Conservation (phyloP, 192 early-diverging fungal genomes). For the Borealophlyctis nickersoniae region DNA sequence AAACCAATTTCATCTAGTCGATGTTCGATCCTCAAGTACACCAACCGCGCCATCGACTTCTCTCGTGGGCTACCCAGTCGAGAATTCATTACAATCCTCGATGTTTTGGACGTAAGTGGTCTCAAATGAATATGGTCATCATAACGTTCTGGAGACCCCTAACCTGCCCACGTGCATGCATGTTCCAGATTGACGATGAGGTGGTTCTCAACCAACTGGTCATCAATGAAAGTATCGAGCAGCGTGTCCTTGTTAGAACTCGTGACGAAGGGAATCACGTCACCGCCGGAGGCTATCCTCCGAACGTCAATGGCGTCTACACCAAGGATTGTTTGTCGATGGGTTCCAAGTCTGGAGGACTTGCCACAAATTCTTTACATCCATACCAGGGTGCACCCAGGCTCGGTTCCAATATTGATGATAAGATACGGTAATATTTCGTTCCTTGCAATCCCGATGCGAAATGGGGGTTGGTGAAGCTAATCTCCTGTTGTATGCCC, state of each 20-base stretch:
- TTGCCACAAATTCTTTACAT: conserved; percentile 18
- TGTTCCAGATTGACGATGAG: conserved; percentile 20
- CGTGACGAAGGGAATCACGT: conserved; percentile 39
- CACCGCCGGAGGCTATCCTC: conserved; percentile 26
- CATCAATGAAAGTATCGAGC: conserved; percentile 40
- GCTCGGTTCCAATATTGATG: conserved; percentile 26
- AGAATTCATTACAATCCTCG: conserved; percentile 17
- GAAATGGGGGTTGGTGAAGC: too few relatives aligned
- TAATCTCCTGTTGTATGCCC: too few relatives aligned
- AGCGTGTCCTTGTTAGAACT: conserved; percentile 35
- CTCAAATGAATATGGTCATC: neutral
- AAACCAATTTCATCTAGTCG: neutral
- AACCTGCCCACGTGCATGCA: neutral
- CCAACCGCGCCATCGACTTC: conserved; percentile 11
- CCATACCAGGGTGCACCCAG: conserved; percentile 29
- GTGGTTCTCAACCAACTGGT: conserved; percentile 30
- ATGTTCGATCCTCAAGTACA: conserved; percentile 9
- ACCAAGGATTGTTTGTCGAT: conserved; percentile 37
- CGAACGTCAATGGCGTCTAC: conserved; percentile 33
- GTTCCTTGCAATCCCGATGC: too few relatives aligned
- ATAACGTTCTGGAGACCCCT: neutral
- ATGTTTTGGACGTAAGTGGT: conserved; percentile 15
- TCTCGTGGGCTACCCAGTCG: conserved; percentile 10
- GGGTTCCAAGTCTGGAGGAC: conserved; percentile 38
- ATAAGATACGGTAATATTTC: conserved; percentile 16